A percentile compares a stretch with the other conserved stretches of the same genome.
Conservation (phyloP, 1,284 basidiomycete species). For the Papiliotrema nemorosa region DNA sequence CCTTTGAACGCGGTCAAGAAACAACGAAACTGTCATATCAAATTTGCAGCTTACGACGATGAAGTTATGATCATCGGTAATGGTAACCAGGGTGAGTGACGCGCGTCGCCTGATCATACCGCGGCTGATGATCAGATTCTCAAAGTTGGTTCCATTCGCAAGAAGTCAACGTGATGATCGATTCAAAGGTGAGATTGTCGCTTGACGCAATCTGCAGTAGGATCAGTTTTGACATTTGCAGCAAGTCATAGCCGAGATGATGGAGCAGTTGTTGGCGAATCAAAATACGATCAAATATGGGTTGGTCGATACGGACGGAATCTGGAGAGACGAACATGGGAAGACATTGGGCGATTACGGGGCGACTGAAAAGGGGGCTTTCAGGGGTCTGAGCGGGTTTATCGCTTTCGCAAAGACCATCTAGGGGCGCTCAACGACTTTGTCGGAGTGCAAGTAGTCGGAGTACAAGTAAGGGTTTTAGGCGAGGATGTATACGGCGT, state of each 20-base stretch:
- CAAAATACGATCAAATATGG: conserved; percentile 69
- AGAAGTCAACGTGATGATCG: conserved; percentile 73
- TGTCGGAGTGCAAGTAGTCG: neutral
- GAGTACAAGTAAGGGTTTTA: neutral
- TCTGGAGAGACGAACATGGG: conserved; percentile 63
- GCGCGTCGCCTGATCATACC: conserved; percentile 2
- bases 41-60: conserved; percentile 70
- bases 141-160: conserved; percentile 76
- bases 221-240: conserved; percentile 14
- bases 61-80: conserved; percentile 64
- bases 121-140: conserved; percentile 13
- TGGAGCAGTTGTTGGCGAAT: conserved; percentile 60
- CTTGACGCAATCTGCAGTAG: neutral
- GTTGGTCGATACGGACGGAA: conserved; percentile 61
- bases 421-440: neutral
- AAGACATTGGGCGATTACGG: conserved; percentile 49
- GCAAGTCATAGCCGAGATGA: conserved; percentile 62
- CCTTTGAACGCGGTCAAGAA: conserved; percentile 69
- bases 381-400: conserved; percentile 34
- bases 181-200: conserved; percentile 49
- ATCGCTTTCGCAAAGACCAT: conserved; percentile 19
- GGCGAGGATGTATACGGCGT: neutral
- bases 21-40: conserved; percentile 74
- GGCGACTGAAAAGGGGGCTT: conserved; percentile 37
- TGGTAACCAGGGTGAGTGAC: conserved; percentile 40